Percentiles rank a stretch among this genome's conserved stretches.
Conservation (phyloP, 345 rosid genomes). For the Citrus inodora region DNA sequence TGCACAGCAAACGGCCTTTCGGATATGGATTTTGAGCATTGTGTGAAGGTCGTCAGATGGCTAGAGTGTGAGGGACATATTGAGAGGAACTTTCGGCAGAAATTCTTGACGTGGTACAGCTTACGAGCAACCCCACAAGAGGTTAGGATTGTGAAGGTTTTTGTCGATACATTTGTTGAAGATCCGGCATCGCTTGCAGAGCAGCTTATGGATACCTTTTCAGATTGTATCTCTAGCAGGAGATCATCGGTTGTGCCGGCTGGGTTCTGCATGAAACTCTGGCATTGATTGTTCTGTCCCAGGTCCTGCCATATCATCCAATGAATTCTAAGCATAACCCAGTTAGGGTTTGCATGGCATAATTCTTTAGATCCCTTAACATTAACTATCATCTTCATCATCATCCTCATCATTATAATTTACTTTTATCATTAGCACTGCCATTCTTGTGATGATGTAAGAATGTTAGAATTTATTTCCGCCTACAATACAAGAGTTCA, state of each 20-base stretch:
- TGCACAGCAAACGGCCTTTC: conserved; percentile 41
- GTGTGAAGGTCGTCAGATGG: conserved; percentile 76
- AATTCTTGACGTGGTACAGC: conserved; percentile 94
- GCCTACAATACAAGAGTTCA: background rate
- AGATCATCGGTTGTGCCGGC: conserved; percentile 53
- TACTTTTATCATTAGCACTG: conserved; percentile 21
- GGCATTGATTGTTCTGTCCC: conserved; percentile 52
- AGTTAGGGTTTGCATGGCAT: conserved; percentile 26
- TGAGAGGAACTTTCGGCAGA: conserved; percentile 89
- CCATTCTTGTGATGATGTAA: conserved; percentile 33
- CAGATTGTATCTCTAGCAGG: conserved; percentile 62
- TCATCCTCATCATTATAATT: conserved; percentile 19
- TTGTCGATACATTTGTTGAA: conserved; percentile 60
- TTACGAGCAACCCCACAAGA: conserved; percentile 78
- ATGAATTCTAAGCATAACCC: conserved; percentile 17
- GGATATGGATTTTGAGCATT: conserved; percentile 67
- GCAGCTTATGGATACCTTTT: conserved; percentile 89
- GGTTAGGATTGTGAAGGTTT: conserved; percentile 76
- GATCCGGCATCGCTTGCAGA: conserved; percentile 84
- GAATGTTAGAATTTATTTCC: conserved; percentile 24
- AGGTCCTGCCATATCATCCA: conserved; percentile 4
- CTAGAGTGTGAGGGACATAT: conserved; percentile 84
- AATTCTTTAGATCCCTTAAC: conserved; percentile 34
- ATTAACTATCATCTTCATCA: conserved; percentile 27
- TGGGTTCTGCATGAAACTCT: conserved; percentile 89